phyloP scores from a whole-genome alignment of 225 moss, liverwort and hornwort genomes.

The Marchantia polymorpha region DNA sequence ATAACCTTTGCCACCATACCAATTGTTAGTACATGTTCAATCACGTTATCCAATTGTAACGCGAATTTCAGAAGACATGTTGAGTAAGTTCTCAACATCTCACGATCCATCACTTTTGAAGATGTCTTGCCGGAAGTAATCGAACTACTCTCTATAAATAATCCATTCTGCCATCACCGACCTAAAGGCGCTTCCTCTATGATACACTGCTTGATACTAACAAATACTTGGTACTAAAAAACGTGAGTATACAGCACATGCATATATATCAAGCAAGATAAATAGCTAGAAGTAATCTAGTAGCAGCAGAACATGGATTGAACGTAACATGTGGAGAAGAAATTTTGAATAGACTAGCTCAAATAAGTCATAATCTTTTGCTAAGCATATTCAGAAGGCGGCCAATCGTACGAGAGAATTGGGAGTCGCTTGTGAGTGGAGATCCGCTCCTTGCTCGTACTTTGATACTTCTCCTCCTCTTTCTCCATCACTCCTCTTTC shows the following conservation, averaged over 20 bases:
- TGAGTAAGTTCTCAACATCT: too few relatives aligned
- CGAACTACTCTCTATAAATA: slow-evolving; percentile 27
- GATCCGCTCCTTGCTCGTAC: slow-evolving; percentile 82
- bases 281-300: slow-evolving; percentile 77
- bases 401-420: slow-evolving; percentile 83
- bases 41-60: too few relatives aligned
- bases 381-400: slow-evolving; percentile 80
- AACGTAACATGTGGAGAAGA: slow-evolving; percentile 63
- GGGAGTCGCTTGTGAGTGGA: slow-evolving; percentile 69
- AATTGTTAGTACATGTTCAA: too few relatives aligned
- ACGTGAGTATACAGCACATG: slow-evolving; percentile 72
- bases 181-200: slow-evolving; percentile 62
- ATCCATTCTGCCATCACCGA: slow-evolving; percentile 45
- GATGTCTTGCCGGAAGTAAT: slow-evolving; percentile 43
- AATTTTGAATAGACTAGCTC: slow-evolving; percentile 78
- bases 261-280: slow-evolving; percentile 82
- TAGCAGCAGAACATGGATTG: slow-evolving; percentile 71
- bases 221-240: too few relatives aligned
- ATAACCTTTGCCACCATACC: slow-evolving; percentile 92
- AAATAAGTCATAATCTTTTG: slow-evolving; percentile 98
- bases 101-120: slow-evolving; percentile 45
- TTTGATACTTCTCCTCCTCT: too few relatives aligned
- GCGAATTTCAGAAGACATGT: too few relatives aligned
- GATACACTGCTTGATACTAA: slow-evolving; percentile 85
- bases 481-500: too few relatives aligned